Evolutionary conservation across 1,284 basidiomycete species (phyloP).

Genomic region (Quambalaria eucalypti): DNA sequence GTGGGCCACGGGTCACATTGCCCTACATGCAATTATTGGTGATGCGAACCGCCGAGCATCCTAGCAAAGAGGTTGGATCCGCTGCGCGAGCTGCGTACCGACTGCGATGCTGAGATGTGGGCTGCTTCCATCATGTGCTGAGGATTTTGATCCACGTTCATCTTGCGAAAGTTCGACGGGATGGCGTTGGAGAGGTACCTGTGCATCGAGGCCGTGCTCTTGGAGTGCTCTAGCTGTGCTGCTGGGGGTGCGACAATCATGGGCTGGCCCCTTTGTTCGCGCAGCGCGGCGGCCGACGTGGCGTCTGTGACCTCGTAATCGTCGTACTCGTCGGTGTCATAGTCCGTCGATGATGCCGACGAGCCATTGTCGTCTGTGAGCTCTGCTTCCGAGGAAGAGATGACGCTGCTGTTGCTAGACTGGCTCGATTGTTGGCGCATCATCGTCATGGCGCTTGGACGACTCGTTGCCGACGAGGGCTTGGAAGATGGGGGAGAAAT

Average conservation of each 20-base stretch:
- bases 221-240: constrained; percentile 11
- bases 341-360: constrained; percentile 27
- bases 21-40: no score
- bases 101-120: no score
- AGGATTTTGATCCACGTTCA: no score
- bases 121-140: no score
- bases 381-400: constrained; percentile 37
- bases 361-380: constrained; percentile 43
- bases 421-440: constrained; percentile 25
- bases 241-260: neutral
- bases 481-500: constrained; percentile 8
- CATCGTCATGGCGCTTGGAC: constrained; percentile 17
- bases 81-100: constrained; percentile 9
- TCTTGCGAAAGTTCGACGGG: constrained; percentile 21
- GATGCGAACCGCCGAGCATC: constrained; percentile 33
- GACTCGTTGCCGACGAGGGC: constrained; percentile 7
- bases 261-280: neutral
- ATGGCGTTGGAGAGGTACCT: constrained; percentile 30
- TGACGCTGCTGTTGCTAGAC: constrained; percentile 16
- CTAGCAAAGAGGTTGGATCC: constrained; percentile 31
- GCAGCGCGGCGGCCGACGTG: constrained; percentile 2
- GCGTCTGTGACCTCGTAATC: no score
- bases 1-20: no score
- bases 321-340: constrained; percentile 37
- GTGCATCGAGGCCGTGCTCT: constrained; percentile 27